Evolutionary conservation across 1,284 basidiomycete species (phyloP), one percentile per base, ranked within the genome.

Genomic region (Pascua sp.): DNA sequence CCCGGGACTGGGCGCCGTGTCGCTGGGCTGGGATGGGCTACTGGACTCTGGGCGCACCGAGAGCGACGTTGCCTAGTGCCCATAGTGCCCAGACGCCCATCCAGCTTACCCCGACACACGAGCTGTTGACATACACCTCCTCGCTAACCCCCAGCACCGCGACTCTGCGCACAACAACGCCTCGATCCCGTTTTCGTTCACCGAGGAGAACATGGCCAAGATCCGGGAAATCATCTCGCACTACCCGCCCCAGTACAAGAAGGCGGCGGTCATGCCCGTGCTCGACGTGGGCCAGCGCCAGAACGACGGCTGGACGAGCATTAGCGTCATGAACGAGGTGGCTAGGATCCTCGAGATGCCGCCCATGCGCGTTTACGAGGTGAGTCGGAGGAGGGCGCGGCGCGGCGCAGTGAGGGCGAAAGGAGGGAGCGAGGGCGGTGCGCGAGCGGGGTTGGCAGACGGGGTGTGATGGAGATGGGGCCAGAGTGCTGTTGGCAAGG

Each of bases 241-340:
- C 67, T 98, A 98, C 81, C 95, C 95, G 5, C 82, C 89, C 50
- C 95, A 98, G 77, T 98, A 97, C 84, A 95, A 93, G 83, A 97
- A 97, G 79, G 91, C 90, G 13, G 96, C 96, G 39, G 89, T 94
- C 68, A 97, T 99, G 72, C 95, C 96, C 44, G 83, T 99, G 41
- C 86, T 99, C 58, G 93, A 98, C 79, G 84, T 99, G 45, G 95
- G 88, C 2, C 96, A 99, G 80, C 84, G 92, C 66, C 96, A 98
- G 79, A 98, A 98, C 81, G 90, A 92, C 69, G 93, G 92, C 68
- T 99, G 92, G 91, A 95, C 93, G n/a, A 92, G 89, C 72, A 95
- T 99, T 68, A 91, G 89, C 69, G 93, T 95, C 61, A 99, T 99
- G 95, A 98, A 98, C 80, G 91, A 93, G 69, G 88, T 98, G 48